Evolutionary conservation across 805 yeast species (phyloP).

Genomic region (Suhomyces vadensis): DNA sequence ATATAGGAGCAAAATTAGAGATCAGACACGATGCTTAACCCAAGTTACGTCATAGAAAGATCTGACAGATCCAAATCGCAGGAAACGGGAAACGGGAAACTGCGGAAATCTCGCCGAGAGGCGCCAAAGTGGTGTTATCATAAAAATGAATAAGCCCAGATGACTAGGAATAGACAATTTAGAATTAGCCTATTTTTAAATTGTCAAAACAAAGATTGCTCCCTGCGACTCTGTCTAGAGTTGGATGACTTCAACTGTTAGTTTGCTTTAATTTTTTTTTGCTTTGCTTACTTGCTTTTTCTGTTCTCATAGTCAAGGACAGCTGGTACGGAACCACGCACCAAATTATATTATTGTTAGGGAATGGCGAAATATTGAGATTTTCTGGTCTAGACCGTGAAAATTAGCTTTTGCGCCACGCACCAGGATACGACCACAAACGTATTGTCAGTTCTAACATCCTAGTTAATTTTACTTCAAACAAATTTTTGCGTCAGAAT

Average conservation of each 20-base stretch:
- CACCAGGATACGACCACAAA: neutral
- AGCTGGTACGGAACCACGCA: too few species aligned
- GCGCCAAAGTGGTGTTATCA: neutral
- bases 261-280: neutral
- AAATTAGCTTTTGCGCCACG: neutral
- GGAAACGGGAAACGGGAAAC: too few species aligned
- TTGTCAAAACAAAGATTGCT: too few species aligned
- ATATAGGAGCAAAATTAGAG: neutral
- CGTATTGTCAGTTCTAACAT: neutral
- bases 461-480: neutral
- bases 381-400: conserved; percentile 1
- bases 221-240: too few species aligned
- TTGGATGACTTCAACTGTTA: too few species aligned
- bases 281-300: neutral
- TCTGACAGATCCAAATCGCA: neutral
- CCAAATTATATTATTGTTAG: neutral
- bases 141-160: too few species aligned
- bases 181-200: too few species aligned
- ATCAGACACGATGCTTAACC: neutral
- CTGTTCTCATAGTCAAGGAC: too few species aligned
- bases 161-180: too few species aligned
- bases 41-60: neutral
- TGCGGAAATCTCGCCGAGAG: neutral
- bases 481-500: neutral
- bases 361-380: neutral